phyloP scores from a whole-genome alignment of 169 alveolate genomes.

The Plasmodium reichenowi region DNA sequence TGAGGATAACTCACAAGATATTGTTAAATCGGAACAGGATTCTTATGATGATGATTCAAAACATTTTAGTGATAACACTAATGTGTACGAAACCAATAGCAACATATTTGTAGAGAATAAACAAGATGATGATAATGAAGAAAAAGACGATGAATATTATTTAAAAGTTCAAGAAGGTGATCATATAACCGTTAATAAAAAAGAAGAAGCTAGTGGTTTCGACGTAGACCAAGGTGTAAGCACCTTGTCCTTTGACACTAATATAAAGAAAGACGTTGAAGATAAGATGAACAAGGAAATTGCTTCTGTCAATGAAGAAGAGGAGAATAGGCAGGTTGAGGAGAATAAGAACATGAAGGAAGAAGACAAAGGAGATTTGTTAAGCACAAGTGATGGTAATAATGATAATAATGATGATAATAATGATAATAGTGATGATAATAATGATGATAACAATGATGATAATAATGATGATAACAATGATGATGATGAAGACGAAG shows the following conservation, averaged over 20 bases:
- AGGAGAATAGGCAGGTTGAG: not conserved
- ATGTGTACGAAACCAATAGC: not conserved
- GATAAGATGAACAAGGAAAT: not conserved
- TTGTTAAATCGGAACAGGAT: too few species aligned
- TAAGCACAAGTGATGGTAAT: not conserved
- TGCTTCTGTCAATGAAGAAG: not conserved
- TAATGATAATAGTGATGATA: not conserved
- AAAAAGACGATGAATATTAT: not conserved
- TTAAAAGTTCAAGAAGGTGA: not conserved
- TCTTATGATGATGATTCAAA: too few species aligned
- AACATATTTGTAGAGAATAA: not conserved
- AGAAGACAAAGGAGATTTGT: not conserved
- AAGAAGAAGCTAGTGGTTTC: too few species aligned
- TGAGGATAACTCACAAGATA: too few species aligned
- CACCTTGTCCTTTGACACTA: not conserved
- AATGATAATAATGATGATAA: not conserved
- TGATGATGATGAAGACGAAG: not conserved
- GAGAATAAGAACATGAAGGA: not conserved
- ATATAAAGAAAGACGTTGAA: not conserved
- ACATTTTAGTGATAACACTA: too few species aligned
- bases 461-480: too few species aligned
- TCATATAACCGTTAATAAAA: too few species aligned
- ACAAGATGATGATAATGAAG: not conserved
- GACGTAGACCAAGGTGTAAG: not conserved
- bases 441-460: not conserved